Evolutionary conservation across 306 rosid genomes (phyloP).

Genomic region (Acacia crassicarpa): DNA sequence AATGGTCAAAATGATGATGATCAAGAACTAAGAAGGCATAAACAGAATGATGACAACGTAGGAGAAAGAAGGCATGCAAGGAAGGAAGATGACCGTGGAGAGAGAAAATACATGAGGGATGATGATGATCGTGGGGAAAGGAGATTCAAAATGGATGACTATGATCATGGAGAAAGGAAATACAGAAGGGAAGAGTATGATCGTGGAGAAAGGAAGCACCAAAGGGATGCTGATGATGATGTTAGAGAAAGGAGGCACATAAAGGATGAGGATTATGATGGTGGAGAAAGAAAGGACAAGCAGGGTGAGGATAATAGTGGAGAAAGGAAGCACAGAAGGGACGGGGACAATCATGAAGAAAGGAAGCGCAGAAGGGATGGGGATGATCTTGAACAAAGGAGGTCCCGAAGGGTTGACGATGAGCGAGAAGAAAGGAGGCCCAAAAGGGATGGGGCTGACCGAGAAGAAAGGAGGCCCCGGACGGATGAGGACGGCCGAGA

Average conservation of each 20-base stretch:
- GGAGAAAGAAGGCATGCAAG: slow-evolving; percentile 21
- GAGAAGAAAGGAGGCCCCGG: not conserved
- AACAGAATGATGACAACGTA: slow-evolving; percentile 30
- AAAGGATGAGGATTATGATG: slow-evolving; percentile 10
- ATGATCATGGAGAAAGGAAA: slow-evolving; percentile 20
- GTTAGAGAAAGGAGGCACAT: slow-evolving; percentile 21
- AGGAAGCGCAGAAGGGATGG: not conserved
- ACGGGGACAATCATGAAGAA: not conserved
- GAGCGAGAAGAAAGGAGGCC: not conserved
- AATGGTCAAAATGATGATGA: slow-evolving; percentile 31
- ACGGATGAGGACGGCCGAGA: not conserved
- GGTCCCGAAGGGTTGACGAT: not conserved
- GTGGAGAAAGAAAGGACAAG: slow-evolving; percentile 11
- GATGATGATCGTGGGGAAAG: slow-evolving; percentile 2
- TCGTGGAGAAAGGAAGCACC: slow-evolving; percentile 4
- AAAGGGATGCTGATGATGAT: not conserved
- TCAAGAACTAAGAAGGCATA: slow-evolving; percentile 28
- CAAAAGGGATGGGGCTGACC: not conserved
- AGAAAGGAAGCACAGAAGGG: not conserved
- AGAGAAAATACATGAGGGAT: slow-evolving; percentile 16
- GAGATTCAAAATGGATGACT: slow-evolving; percentile 1
- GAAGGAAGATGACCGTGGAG: slow-evolving; percentile 13
- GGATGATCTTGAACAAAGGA: not conserved
- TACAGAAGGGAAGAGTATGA: slow-evolving; percentile 15
- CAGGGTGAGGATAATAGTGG: not conserved